A percentile compares a stretch with the other conserved stretches of the same genome.
phyloP scores from a whole-genome alignment of 2,329 filamentous ascomycete genomes.

The Hypocrella siamensis region DNA sequence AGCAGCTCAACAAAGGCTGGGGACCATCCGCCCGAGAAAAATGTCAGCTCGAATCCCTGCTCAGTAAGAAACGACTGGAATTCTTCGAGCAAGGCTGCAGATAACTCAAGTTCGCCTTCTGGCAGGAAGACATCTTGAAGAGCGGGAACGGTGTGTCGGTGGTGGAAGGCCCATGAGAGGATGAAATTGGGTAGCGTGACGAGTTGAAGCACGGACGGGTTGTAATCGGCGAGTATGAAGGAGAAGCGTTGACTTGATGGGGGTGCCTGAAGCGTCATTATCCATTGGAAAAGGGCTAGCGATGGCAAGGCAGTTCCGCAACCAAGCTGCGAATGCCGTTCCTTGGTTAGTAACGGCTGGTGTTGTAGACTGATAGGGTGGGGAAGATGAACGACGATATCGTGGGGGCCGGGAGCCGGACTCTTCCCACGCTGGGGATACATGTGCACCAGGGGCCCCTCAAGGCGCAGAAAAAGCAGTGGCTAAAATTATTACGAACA shows the following conservation, averaged over 20 bases:
- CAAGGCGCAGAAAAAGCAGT: too few relatives aligned
- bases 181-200: conserved; percentile 69
- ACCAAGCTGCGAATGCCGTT: conserved; percentile 40
- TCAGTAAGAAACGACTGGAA: conserved; percentile 40
- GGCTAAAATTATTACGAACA: too few relatives aligned
- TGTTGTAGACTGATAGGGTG: not conserved
- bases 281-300: conserved; percentile 53
- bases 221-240: conserved; percentile 65
- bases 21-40: conserved; percentile 65
- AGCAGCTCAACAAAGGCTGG: conserved; percentile 46
- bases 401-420: too few relatives aligned
- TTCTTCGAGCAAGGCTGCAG: conserved; percentile 35
- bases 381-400: not conserved
- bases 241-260: conserved; percentile 20
- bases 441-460: too few relatives aligned
- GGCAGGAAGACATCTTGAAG: conserved; percentile 29
- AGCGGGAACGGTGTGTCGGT: conserved; percentile 15
- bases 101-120: conserved; percentile 49
- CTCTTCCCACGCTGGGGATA: too few relatives aligned
- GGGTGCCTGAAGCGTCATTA: conserved; percentile 16
- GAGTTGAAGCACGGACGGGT: conserved; percentile 59
- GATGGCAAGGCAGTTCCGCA: conserved; percentile 66
- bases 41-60: conserved; percentile 39
- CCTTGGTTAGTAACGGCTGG: conserved; percentile 5
- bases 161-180: conserved; percentile 47